Percentiles rank a stretch among this genome's conserved stretches.
Conservation (phyloP, 2,329 filamentous ascomycete species). For the Aspergillus sp. region DNA sequence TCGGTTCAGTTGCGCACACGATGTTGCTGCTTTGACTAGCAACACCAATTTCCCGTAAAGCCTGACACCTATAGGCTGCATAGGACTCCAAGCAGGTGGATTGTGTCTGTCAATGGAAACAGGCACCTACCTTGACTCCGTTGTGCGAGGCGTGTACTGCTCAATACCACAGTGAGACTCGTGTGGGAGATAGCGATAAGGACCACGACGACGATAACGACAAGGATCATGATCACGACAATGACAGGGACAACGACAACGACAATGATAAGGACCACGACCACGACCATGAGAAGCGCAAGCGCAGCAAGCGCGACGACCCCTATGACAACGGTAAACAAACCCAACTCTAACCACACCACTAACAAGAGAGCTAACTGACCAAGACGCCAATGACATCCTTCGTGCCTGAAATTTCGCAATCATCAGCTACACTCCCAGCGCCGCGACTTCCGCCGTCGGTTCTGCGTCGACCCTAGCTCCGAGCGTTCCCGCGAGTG, state of each 20-base stretch:
- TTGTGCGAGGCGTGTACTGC: conserved; percentile 27
- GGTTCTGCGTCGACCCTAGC: not conserved
- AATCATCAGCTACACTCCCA: conserved; percentile 20
- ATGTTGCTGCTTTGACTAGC: conserved; percentile 3
- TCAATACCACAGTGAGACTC: conserved; percentile 13
- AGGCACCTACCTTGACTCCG: conserved; percentile 19
- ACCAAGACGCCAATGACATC: conserved; percentile 21
- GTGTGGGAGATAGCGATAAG: conserved; percentile 6
- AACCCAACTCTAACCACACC: not conserved
- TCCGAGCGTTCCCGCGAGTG: not conserved
- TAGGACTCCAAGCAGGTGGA: conserved; percentile 3
- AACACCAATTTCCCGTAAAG: conserved; percentile 16
- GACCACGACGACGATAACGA: conserved; percentile 8
- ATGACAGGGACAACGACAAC: conserved; percentile 2
- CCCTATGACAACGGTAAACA: conserved; percentile 21
- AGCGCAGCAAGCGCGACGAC: conserved; percentile 1
- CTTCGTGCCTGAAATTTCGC: conserved; percentile 20
- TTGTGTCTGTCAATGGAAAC: conserved; percentile 22
- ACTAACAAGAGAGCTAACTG: conserved; percentile 3
- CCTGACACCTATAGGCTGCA: conserved; percentile 19
- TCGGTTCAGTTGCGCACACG: conserved; percentile 1
- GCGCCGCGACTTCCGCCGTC: conserved; percentile 13
- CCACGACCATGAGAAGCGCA: not conserved
- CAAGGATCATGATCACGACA: conserved; percentile 5
- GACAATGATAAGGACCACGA: conserved; percentile 3